Base-by-base conservation (phyloP, 2,329 filamentous ascomycete species). In the Diatrype stigma region DNA sequence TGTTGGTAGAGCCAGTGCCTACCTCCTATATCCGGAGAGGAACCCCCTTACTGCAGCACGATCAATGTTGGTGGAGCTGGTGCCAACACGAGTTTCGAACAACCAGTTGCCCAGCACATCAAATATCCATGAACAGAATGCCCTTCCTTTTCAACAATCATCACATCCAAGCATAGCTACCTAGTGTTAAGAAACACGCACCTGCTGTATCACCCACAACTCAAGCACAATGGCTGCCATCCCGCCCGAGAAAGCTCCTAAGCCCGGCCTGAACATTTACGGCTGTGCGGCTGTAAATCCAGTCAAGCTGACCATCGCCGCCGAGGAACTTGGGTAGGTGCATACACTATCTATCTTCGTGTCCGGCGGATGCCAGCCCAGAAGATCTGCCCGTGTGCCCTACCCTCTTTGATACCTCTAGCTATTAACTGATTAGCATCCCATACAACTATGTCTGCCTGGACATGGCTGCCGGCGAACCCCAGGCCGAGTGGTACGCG, bases 261-360 rank as follows among this genome's bases (percentile, higher is more conserved):
- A 61, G 45, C 55, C 51, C 32, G 60, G 60, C 26, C 55, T 62
- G 3, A 61, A 62, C 40, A 59, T 62, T 21, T 62, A 62, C 38
- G 58, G 55, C 1, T 50, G 30, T 34, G 42, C 32, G 6, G 26
- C 56, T n/a, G 54, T 60, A 3, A 63, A 63, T 32, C 58, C 60
- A 6, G 21, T 21, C 42, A 63, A 61, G 47, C 19, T 60, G 23
- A 56, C 52, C 3, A 59, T 63, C 21, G 54, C 52, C 28, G 58
- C 56, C 22, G 59, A 60, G 42, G 59, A 63, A 42, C 51, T 61
- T 3, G 46, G 52, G 60, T 63, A 59, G n/a, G n/a, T n/a, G n/a
- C n/a, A n/a, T n/a, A n/a, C n/a, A n/a, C n/a, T n/a, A n/a, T n/a
- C n/a, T n/a, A n/a, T n/a, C n/a, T n/a, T n/a, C n/a, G n/a, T n/a